These are phyloP conservation scores for Anisodus tanguticus DNA, from an alignment of 257 asterid species.

Conservation along the genomic window DNA sequence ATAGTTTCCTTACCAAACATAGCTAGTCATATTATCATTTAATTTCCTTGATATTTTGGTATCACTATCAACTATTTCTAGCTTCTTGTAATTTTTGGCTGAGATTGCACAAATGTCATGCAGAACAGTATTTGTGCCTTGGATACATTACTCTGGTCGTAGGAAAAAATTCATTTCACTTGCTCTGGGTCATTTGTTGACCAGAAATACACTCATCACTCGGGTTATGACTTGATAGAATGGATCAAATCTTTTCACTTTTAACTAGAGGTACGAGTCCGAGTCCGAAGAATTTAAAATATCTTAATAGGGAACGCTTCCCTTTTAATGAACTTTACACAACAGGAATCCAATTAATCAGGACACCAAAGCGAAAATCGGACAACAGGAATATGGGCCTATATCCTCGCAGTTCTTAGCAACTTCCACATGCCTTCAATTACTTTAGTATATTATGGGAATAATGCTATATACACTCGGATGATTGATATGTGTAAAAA, in stretches of 20 bases:
- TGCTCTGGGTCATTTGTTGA: not conserved
- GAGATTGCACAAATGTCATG: not conserved
- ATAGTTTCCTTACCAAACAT: constrained; percentile 7
- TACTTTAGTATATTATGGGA: not conserved
- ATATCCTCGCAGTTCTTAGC: not conserved
- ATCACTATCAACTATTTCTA: constrained; percentile 12
- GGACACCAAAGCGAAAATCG: not conserved
- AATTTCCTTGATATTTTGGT: constrained; percentile 6
- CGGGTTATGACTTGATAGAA: accelerated
- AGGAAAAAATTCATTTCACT: not conserved
- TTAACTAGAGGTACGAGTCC: not conserved
- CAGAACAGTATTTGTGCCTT: not conserved
- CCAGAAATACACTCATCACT: not conserved
- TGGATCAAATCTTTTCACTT: not conserved
- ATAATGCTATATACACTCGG: constrained; percentile 4
- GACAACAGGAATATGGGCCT: not conserved
- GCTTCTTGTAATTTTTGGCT: not conserved
- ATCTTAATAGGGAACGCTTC: no score
- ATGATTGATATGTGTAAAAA: not conserved
- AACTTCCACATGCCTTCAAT: constrained; percentile 25
- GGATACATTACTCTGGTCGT: not conserved
- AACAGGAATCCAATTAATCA: not conserved
- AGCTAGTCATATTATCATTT: not conserved
- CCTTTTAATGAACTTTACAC: not conserved
- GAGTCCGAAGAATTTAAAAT: no score